phyloP scores from a whole-genome alignment of 2,329 filamentous ascomycete species.

The Periglandula ipomoeae region DNA sequence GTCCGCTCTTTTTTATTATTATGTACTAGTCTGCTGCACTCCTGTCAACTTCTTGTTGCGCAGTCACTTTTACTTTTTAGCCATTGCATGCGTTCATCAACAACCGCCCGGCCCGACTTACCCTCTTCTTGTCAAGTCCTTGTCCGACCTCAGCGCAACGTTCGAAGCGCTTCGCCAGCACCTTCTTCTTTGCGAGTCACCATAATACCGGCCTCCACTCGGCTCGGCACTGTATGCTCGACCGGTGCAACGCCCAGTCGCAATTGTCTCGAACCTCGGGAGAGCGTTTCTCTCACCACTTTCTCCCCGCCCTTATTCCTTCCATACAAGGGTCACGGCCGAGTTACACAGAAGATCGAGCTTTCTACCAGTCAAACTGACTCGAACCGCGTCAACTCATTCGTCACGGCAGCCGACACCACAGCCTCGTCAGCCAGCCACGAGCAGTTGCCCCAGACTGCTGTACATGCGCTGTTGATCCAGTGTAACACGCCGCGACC shows the following conservation, averaged over 20 bases:
- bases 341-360: not conserved
- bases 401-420: not conserved
- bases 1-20: not conserved
- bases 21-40: not conserved
- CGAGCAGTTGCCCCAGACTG: constrained; percentile 1
- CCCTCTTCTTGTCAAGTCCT: not conserved
- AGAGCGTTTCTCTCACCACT: not conserved
- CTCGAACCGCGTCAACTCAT: constrained; percentile 1
- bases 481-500: not conserved
- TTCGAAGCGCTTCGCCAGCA: not conserved
- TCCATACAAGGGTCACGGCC: not conserved
- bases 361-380: constrained; percentile 2
- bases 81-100: no score
- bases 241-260: not conserved
- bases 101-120: not conserved
- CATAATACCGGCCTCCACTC: no score
- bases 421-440: constrained; percentile 8
- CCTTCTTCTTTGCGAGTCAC: no score
- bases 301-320: not conserved
- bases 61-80: not conserved
- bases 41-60: not conserved
- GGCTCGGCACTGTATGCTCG: no score
- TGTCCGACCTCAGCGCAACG: not conserved
- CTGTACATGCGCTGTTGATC: not conserved
- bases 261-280: not conserved